A percentile compares a stretch with the other conserved stretches of the same genome.
Conservation (phyloP, 2,329 filamentous ascomycete species). For the Aspergillus clavatus region DNA sequence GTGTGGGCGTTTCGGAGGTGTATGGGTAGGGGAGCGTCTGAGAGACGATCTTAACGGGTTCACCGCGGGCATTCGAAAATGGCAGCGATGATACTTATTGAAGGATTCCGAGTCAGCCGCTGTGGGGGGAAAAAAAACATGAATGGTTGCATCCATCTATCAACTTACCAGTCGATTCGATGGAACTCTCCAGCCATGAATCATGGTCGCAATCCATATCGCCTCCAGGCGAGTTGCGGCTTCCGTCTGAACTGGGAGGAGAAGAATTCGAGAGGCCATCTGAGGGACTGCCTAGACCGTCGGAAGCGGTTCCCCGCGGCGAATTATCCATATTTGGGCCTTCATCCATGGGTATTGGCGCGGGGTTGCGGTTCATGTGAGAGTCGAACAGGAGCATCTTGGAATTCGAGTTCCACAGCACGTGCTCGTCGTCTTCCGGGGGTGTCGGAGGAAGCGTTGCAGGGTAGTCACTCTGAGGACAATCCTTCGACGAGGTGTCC, state of each 20-base stretch:
- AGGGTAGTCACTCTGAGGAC: conserved; percentile 27
- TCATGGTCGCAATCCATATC: conserved; percentile 32
- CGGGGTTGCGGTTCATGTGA: conserved; percentile 22
- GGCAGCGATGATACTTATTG: conserved; percentile 35
- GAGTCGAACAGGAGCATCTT: conserved; percentile 30
- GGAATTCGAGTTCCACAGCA: conserved; percentile 34
- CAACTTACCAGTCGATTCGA: conserved; percentile 34
- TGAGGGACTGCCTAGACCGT: conserved; percentile 28
- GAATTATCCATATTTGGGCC: conserved; percentile 25
- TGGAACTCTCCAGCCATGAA: conserved; percentile 36
- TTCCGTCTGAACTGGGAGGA: conserved; percentile 30
- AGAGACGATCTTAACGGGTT: conserved; percentile 54
- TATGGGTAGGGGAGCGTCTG: conserved; percentile 56
- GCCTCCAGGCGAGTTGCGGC: conserved; percentile 24
- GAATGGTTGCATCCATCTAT: not conserved
- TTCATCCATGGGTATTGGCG: conserved; percentile 26
- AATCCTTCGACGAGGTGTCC: conserved; percentile 19
- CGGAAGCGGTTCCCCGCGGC: conserved; percentile 23
- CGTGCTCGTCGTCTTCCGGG: conserved; percentile 37
- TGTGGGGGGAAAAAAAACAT: not conserved
- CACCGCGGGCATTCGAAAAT: conserved; percentile 31
- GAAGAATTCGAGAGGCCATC: conserved; percentile 26
- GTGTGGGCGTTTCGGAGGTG: conserved; percentile 29
- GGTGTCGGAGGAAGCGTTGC: conserved; percentile 38
- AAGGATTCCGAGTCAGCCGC: not conserved